Conservation (phyloP, 148 eudicot genomes). For the Euryodendron excelsum region DNA sequence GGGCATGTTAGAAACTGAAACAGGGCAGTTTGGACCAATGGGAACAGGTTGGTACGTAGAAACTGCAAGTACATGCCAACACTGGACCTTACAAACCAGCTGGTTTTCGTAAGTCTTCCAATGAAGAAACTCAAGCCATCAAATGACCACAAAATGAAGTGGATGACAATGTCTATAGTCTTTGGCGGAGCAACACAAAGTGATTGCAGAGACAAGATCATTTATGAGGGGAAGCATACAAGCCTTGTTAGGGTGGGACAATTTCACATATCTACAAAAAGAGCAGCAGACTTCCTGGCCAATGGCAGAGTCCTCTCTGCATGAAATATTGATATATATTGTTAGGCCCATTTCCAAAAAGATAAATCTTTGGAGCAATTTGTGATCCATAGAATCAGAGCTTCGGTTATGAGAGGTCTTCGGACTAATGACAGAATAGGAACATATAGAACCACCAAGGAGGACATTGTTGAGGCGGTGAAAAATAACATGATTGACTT, state of each 20-base stretch:
- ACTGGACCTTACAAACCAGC: not conserved
- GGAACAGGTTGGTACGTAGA: not conserved
- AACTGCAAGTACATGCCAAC: not conserved
- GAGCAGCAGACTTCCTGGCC: too few relatives aligned
- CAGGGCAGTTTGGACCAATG: not conserved
- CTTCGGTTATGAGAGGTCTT: not conserved
- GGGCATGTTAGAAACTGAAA: not conserved
- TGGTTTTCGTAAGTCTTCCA: not conserved
- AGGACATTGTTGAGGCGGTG: not conserved
- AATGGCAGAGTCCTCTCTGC: too few relatives aligned
- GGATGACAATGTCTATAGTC: too few relatives aligned
- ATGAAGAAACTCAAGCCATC: not conserved
- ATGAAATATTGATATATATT: too few relatives aligned
- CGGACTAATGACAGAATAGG: too few relatives aligned
- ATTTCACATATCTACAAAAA: too few relatives aligned
- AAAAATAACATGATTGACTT: not conserved
- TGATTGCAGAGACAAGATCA: too few relatives aligned
- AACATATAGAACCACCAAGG: not conserved
- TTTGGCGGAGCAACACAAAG: too few relatives aligned
- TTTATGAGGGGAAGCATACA: too few relatives aligned
- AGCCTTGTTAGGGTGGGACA: too few relatives aligned
- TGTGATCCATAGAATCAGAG: not conserved
- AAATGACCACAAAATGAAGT: not conserved
- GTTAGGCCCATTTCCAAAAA: not conserved
- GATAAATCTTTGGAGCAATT: not conserved